Base-by-base conservation (phyloP, 1,284 basidiomycete species). In the Waitea zeae region DNA sequence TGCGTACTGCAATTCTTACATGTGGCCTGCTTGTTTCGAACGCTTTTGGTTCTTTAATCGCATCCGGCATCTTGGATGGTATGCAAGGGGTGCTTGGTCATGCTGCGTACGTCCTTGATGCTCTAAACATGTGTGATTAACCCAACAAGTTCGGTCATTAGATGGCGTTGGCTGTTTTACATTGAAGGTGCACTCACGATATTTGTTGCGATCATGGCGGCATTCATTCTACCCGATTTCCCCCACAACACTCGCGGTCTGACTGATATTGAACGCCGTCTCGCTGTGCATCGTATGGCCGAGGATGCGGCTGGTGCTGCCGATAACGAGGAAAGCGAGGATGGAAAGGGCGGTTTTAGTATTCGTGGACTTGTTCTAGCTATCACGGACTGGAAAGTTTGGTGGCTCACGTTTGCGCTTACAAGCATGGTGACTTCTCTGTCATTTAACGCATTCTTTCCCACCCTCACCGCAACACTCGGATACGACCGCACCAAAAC, bases 11-110 rank as follows among this genome's bases (percentile, higher is more conserved):
- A 6, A 56, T 81, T 33, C 64, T 90, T 12, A 75, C 69, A 39
- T 74, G 69, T 43, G 81, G 81, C 5, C 70, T 62, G 47, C 58
- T 88, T 34, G 71, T 86, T 41, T 78, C 74, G 39, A 89, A 86
- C 54, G 84, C 82, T 1, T 87, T 88, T 48, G 82, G 84, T 12
- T 63, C 79, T 1, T 59, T 88, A n/a, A 67, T 88, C 36, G 81
- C 79, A 6, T 81, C 77, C 7, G 74, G 67, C 3, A 79, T 81
- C 37, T 57, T 83, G 39, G 56, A 62, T 37, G 59, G 62, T 18
- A 84, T 84, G 78, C 62, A 84, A 38, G 76, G 72, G 5, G 59
- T 60, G 30, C 54, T 76, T 2, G 82, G 82, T 0, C 67, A 72
- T 35, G 60, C 76, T 1, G 81, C 79, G n/a, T n/a, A n/a, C n/a